phyloP scores from a whole-genome alignment of 305 asterid genomes.

The Fraxinus sp. region DNA sequence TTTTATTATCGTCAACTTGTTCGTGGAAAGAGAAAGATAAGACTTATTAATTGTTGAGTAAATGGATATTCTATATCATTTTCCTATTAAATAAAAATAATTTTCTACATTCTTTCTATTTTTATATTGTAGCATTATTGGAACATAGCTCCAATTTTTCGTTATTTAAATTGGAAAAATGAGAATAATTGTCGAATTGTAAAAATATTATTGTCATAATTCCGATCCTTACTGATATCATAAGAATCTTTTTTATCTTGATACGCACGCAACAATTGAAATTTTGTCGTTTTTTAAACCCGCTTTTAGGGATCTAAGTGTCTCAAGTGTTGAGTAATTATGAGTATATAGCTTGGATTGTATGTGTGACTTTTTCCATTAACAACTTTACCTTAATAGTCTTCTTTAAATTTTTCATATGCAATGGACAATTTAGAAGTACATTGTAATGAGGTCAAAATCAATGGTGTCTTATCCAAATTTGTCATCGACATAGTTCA shows the following conservation, averaged over 20 bases:
- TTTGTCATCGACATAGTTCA: not conserved
- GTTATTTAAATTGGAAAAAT: not conserved
- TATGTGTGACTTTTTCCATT: not conserved
- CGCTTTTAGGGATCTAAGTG: not conserved
- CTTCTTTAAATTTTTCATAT: not conserved
- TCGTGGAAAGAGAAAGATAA: not conserved
- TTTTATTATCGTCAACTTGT: not conserved
- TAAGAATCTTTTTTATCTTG: not conserved
- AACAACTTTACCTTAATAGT: not conserved
- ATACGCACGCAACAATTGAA: not conserved
- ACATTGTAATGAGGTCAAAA: not conserved
- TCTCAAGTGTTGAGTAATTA: not conserved
- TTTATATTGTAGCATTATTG: not conserved
- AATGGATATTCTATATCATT: not conserved
- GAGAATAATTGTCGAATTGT: not conserved
- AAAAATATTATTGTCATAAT: not conserved
- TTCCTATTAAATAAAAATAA: not conserved
- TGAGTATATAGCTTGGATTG: not conserved
- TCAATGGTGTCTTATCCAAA: not conserved
- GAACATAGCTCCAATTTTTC: not conserved
- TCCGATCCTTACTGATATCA: not conserved
- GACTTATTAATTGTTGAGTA: not conserved
- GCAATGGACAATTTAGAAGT: not conserved
- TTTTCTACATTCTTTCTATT: not conserved
- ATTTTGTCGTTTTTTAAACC: not conserved